Evolutionary conservation across 495 filamentous ascomycete species (phyloP).

Genomic region (Melanomma pulvis-pyrius): DNA sequence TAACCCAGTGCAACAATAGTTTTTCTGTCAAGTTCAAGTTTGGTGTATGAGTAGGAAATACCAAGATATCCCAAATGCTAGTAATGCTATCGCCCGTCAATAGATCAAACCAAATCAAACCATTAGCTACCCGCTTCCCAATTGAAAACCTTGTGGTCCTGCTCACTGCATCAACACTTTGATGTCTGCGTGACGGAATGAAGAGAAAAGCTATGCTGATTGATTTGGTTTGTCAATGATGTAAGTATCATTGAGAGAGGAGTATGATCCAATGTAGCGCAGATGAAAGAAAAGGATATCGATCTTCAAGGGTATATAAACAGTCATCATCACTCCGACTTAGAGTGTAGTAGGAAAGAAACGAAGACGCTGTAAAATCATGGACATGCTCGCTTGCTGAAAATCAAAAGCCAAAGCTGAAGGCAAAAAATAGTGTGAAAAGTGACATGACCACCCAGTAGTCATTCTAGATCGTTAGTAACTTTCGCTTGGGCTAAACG

Average conservation of each 20-base stretch:
- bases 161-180: neutral
- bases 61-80: no score
- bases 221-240: no score
- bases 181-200: neutral
- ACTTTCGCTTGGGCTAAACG: neutral
- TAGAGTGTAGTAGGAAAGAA: neutral
- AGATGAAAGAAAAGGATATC: neutral
- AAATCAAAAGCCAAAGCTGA: neutral
- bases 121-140: neutral
- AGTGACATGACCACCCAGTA: slow-evolving; percentile 22
- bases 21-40: neutral
- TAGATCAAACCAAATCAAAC: neutral
- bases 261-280: neutral
- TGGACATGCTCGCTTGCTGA: slow-evolving; percentile 3
- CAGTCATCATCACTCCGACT: slow-evolving; percentile 2
- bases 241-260: neutral
- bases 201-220: neutral
- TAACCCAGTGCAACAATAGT: neutral
- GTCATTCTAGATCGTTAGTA: slow-evolving; percentile 10
- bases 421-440: slow-evolving; percentile 1
- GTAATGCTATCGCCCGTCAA: neutral
- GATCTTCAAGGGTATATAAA: slow-evolving; percentile 9
- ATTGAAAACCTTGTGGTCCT: neutral
- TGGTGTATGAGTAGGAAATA: neutral
- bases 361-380: slow-evolving; percentile 4